These are phyloP conservation scores for Pseudogymnoascus sp. DNA, from an alignment of 2,329 filamentous ascomycete species.

Conservation along the genomic window DNA sequence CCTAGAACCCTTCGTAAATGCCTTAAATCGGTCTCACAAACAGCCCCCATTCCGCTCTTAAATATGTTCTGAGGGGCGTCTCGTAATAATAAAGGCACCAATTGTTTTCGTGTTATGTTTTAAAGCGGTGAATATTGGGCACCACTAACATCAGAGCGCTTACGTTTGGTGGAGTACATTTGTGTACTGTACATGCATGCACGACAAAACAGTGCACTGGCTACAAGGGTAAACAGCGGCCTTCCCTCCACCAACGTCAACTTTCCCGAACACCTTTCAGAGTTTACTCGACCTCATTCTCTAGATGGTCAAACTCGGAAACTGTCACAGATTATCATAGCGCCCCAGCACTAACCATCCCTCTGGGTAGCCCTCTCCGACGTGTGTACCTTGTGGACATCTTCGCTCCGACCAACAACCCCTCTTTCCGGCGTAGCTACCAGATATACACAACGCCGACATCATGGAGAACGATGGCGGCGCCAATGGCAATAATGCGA, in stretches of 20 bases:
- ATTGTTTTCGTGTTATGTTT: slow-evolving; percentile 1
- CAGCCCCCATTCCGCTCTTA: neutral
- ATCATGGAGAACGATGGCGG: slow-evolving; percentile 5
- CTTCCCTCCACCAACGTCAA: slow-evolving; percentile 1
- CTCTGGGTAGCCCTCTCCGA: slow-evolving; percentile 4
- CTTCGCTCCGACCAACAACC: slow-evolving; percentile 1
- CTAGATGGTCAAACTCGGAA: slow-evolving; percentile 1
- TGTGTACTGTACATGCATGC: slow-evolving; percentile 8
- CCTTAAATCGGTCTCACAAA: neutral
- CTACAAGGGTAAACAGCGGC: slow-evolving; percentile 2
- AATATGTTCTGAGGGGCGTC: neutral
- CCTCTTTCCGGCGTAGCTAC: slow-evolving; percentile 1
- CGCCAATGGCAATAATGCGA: slow-evolving; percentile 20
- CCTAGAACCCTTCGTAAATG: neutral
- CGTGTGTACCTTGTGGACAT: neutral
- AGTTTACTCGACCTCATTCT: neutral
- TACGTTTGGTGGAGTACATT: slow-evolving; percentile 8
- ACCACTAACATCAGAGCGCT: slow-evolving; percentile 5
- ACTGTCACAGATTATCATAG: neutral
- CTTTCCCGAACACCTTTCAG: neutral
- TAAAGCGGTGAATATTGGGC: slow-evolving; percentile 6
- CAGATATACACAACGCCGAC: neutral
- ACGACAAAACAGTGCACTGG: slow-evolving; percentile 2
- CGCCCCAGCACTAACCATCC: neutral
- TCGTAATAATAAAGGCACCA: neutral